phyloP scores from a whole-genome alignment of 371 early-diverging fungal genomes.

The Zychaea mexicana region DNA sequence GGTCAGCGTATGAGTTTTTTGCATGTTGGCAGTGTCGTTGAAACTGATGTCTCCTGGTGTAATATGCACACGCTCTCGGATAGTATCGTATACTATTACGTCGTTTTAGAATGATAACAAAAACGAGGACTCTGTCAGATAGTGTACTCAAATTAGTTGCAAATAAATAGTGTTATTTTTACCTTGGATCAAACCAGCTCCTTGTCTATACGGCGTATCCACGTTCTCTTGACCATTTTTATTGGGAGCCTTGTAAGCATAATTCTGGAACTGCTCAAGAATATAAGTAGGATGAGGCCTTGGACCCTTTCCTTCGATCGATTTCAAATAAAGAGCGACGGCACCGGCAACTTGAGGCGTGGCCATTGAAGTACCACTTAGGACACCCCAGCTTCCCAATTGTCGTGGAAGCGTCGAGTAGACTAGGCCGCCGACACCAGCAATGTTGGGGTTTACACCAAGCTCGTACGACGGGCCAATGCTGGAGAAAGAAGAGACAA shows the following conservation, averaged over 20 bases:
- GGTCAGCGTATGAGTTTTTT: constrained; percentile 42
- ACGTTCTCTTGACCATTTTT: constrained; percentile 11
- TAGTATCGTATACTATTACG: constrained; percentile 46
- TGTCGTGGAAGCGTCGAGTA: constrained; percentile 61
- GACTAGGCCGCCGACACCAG: constrained; percentile 68
- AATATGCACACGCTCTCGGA: constrained; percentile 49
- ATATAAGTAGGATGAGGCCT: constrained; percentile 13
- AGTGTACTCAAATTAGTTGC: too few relatives aligned
- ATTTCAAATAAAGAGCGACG: constrained; percentile 60
- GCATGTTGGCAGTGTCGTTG: constrained; percentile 56
- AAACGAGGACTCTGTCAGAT: too few relatives aligned
- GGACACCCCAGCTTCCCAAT: constrained; percentile 51
- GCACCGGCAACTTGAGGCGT: constrained; percentile 73
- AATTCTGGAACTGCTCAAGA: constrained; percentile 48
- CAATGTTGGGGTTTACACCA: constrained; percentile 53
- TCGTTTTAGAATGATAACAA: background rate
- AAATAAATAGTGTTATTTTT: background rate
- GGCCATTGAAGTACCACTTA: constrained; percentile 72
- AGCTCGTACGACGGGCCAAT: constrained; percentile 39
- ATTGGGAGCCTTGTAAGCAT: constrained; percentile 32
- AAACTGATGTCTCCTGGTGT: constrained; percentile 62
- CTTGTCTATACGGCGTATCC: constrained; percentile 52
- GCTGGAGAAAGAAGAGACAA: too few relatives aligned
- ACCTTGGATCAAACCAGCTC: constrained; percentile 71
- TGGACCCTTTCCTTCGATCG: too few relatives aligned